Conservation (phyloP, 1,139 yeast species). For the Taphrina wiesneri region DNA sequence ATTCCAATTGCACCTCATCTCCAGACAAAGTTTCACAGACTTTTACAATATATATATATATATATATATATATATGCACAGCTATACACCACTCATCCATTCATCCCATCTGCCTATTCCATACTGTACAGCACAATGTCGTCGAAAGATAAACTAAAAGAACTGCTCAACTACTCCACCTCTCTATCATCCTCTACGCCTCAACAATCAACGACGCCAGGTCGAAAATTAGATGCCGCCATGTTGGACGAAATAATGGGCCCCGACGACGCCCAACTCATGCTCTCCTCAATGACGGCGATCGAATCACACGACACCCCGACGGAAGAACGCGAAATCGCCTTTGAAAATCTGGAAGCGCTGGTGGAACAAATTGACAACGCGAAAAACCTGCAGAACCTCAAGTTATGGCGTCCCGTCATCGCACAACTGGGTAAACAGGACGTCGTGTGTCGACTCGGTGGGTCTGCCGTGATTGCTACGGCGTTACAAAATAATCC, state of each 20-base stretch:
- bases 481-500: slow-evolving; percentile 92
- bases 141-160: slow-evolving; percentile 8
- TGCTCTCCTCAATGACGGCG: slow-evolving; percentile 71
- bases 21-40: background rate
- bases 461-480: slow-evolving; percentile 75
- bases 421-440: slow-evolving; percentile 54
- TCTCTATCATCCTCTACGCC: background rate
- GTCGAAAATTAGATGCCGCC: slow-evolving; percentile 57
- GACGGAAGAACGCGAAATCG: slow-evolving; percentile 65
- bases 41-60: too few relatives aligned
- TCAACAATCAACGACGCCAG: background rate
- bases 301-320: slow-evolving; percentile 61
- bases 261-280: slow-evolving; percentile 79
- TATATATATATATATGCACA: too few relatives aligned
- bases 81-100: background rate
- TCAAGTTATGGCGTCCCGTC: slow-evolving; percentile 76
- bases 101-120: background rate
- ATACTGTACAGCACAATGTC: background rate
- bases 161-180: slow-evolving; percentile 15
- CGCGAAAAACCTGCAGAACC: slow-evolving; percentile 77
- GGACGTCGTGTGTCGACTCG: slow-evolving; percentile 53
- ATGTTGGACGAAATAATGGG: slow-evolving; percentile 77
- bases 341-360: slow-evolving; percentile 92
- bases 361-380: slow-evolving; percentile 89
- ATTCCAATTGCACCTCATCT: background rate